Evolutionary conservation across 495 filamentous ascomycete genomes (phyloP), one percentile per base, ranked within the genome.

Genomic region (Xylaria venustula): DNA sequence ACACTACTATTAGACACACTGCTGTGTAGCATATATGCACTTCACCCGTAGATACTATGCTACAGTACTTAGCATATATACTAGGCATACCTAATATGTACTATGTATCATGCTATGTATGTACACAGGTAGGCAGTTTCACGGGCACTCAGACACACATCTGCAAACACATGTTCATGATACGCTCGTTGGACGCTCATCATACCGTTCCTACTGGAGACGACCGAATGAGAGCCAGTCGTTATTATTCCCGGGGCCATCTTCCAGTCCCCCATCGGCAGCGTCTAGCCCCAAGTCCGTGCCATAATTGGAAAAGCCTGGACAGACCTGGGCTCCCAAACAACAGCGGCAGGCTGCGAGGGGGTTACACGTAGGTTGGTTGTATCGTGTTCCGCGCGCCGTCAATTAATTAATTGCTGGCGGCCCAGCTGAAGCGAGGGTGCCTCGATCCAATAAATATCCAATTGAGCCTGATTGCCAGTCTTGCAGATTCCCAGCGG

Each of bases 391-490:
- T 11, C 30, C 30, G 11, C 30, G 30, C 30, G 5, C 30, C 30
- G 30, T 5, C 30, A 11, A 34, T 34, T 34, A 34, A 34, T 34
- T 34, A 34, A 34, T 25, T 42, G 51, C 14, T 53, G 50, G 50
- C 15, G 25, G 25, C 19, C 32, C 40, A 55, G 53, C 37, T 55
- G 53, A 45, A 55, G 53, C 37, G 26, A 23, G 7, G n/a, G 40
- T 1, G 17, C 17, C 53, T 55, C 41, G 37, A 9, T 15, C 37
- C 37, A 40, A 40, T 40, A 8, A 40, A 40, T 37, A 55, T 32
- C 53, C 53, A 45, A 44, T 44, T 45, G 53, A 55, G 40, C 53
- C 53, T 45, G 53, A 55, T 55, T 44, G 51, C 32, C 5, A 22
- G 41, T 45, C 28, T 23, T 45, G 37, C 25, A 9, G 9, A 15